Percentiles rank a stretch among this genome's conserved stretches.
Evolutionary conservation across 2,329 filamentous ascomycete genomes (phyloP).

Genomic region (Diplocarpon mali): DNA sequence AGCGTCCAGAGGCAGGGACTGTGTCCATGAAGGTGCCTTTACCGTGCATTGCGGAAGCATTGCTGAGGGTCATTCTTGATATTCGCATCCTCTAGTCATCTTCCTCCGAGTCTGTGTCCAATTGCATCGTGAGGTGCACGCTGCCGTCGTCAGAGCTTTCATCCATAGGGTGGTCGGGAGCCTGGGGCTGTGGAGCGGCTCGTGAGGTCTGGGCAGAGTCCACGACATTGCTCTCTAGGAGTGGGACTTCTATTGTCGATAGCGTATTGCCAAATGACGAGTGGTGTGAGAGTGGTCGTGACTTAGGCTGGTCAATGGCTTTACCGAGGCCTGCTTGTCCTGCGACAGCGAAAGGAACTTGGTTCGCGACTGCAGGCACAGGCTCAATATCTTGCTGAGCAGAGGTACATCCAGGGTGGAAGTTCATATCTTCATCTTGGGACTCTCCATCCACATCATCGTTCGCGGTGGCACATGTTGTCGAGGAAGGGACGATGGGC

Average conservation of each 20-base stretch:
- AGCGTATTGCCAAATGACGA: not conserved
- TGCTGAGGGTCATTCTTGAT: conserved; percentile 46
- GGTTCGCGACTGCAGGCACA: not conserved
- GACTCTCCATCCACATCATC: conserved; percentile 10
- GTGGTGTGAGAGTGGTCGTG: not conserved
- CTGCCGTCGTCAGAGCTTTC: conserved; percentile 35
- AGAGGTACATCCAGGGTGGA: conserved; percentile 6
- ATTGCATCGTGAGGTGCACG: conserved; percentile 31
- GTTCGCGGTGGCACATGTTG: conserved; percentile 1
- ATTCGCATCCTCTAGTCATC: conserved; percentile 33
- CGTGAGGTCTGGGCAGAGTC: not conserved
- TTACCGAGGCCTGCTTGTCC: conserved; percentile 1
- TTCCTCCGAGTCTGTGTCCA: conserved; percentile 23
- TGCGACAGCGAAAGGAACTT: conserved; percentile 3
- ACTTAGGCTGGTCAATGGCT: not conserved
- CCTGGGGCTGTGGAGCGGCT: not conserved
- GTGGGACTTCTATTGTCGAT: not conserved
- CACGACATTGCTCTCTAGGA: not conserved
- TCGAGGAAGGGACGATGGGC: conserved; percentile 30
- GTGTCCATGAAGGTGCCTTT: not conserved
- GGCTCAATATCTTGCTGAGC: conserved; percentile 1
- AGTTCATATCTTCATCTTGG: conserved; percentile 18
- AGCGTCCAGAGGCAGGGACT: not conserved
- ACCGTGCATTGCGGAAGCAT: conserved; percentile 34
- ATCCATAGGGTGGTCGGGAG: conserved; percentile 5